These are phyloP conservation scores for Schizopora paradoxa DNA, from an alignment of 1,284 basidiomycete genomes.

Conservation along the genomic window DNA sequence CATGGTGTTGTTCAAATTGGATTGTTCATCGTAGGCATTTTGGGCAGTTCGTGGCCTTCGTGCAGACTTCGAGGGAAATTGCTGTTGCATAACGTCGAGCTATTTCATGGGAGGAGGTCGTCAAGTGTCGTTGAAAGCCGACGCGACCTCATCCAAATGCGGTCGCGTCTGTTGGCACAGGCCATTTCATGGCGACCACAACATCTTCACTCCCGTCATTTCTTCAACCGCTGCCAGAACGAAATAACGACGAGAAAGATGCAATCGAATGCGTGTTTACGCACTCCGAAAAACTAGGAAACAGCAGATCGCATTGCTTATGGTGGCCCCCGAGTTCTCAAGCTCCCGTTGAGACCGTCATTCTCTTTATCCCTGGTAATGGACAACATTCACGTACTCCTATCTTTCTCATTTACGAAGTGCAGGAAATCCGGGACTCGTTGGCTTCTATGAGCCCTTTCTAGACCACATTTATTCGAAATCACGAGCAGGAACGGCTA, in stretches of 20 bases:
- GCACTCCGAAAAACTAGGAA: slow-evolving; percentile 11
- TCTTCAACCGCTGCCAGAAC: neutral
- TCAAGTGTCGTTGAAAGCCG: neutral
- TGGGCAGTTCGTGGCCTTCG: slow-evolving; percentile 12
- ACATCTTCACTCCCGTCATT: slow-evolving; percentile 4
- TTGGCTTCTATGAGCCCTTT: slow-evolving; percentile 14
- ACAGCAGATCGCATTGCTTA: slow-evolving; percentile 13
- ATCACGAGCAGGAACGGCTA: slow-evolving; percentile 20
- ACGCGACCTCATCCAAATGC: slow-evolving; percentile 1
- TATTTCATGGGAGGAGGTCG: neutral
- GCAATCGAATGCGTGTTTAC: slow-evolving; percentile 1
- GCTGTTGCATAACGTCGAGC: slow-evolving; percentile 14
- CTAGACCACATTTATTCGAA: slow-evolving; percentile 9
- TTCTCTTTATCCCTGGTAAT: slow-evolving; percentile 19
- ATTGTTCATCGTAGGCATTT: slow-evolving; percentile 11
- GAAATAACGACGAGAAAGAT: neutral
- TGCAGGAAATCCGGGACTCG: slow-evolving; percentile 16
- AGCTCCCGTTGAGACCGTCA: slow-evolving; percentile 3
- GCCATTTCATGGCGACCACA: neutral
- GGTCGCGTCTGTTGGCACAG: no score
- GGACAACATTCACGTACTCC: neutral
- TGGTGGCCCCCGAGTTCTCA: slow-evolving; percentile 21
- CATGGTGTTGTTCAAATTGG: slow-evolving; percentile 10
- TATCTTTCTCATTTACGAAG: no score
- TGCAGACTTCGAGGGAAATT: slow-evolving; percentile 11